Evolutionary conservation across 2,329 filamentous ascomycete species (phyloP).

Genomic region (Beauveria rudraprayagi): DNA sequence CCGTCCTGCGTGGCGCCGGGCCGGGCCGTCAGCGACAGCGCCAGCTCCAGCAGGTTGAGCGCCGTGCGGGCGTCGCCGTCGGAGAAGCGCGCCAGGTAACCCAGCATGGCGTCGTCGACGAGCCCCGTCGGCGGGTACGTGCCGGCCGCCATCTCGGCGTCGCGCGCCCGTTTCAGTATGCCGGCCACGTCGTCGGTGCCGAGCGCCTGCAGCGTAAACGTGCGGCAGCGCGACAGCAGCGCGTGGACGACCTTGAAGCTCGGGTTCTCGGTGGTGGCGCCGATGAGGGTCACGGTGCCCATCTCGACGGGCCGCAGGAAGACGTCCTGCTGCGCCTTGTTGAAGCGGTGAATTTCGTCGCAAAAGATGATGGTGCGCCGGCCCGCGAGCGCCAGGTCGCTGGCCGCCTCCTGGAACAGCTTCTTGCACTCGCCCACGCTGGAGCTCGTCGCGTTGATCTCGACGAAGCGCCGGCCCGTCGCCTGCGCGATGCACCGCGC

Average conservation of each 20-base stretch:
- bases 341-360: constrained; percentile 92
- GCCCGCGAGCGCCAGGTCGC: constrained; percentile 72
- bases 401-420: constrained; percentile 75
- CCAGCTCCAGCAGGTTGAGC: constrained; percentile 84
- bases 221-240: constrained; percentile 79
- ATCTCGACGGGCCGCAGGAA: constrained; percentile 89
- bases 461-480: constrained; percentile 79
- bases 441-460: constrained; percentile 88
- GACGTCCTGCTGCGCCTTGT: constrained; percentile 87
- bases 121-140: constrained; percentile 41
- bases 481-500: constrained; percentile 80
- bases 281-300: constrained; percentile 84
- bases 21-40: constrained; percentile 59
- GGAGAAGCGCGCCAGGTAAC: constrained; percentile 76
- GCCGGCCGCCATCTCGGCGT: constrained; percentile 40
- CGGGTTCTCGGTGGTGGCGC: constrained; percentile 94
- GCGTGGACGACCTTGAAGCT: constrained; percentile 88
- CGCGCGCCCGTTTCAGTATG: constrained; percentile 71
- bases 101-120: constrained; percentile 68
- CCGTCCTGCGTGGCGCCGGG: constrained; percentile 61
- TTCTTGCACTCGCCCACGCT: constrained; percentile 90
- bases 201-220: constrained; percentile 77
- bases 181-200: constrained; percentile 60
- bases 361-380: constrained; percentile 94
- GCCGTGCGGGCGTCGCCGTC: constrained; percentile 92